Evolutionary conservation across 2,329 filamentous ascomycete species (phyloP).

Genomic region (Achaetomium macrosporum): DNA sequence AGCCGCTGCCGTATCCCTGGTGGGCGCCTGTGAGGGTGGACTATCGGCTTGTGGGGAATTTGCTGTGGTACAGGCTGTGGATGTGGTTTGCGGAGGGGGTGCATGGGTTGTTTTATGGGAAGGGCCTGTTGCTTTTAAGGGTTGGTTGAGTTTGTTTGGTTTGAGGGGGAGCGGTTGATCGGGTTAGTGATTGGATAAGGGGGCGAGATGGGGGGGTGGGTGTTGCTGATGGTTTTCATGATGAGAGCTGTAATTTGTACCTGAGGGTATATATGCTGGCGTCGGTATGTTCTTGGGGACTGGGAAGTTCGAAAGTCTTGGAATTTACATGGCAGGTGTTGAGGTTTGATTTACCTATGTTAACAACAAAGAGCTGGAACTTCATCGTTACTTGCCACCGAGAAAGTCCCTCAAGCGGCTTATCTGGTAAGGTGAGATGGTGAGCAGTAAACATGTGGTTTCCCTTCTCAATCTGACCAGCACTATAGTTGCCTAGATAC

Average conservation of each 20-base stretch:
- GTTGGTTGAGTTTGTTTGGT: not conserved
- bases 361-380: too few species aligned
- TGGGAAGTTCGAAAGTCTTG: not conserved
- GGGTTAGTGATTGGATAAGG: too few species aligned
- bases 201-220: not conserved
- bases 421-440: too few species aligned
- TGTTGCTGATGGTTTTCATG: too few species aligned
- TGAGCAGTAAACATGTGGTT: too few species aligned
- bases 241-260: not conserved
- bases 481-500: not conserved
- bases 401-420: too few species aligned
- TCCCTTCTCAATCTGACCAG: too few species aligned
- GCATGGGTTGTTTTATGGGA: conserved; percentile 6
- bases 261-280: too few species aligned
- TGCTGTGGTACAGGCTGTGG: conserved; percentile 12
- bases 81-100: conserved; percentile 2
- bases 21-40: conserved; percentile 22
- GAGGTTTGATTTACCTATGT: too few species aligned
- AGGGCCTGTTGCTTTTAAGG: not conserved
- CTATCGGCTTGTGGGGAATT: conserved; percentile 14
- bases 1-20: conserved; percentile 17
- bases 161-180: not conserved
- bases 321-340: too few species aligned
- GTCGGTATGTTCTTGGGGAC: not conserved
- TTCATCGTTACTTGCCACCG: too few species aligned